A percentile compares a stretch with the other conserved stretches of the same genome.
Evolutionary conservation across 2,329 filamentous ascomycete genomes (phyloP).

Genomic region (Penicillium olsonii): DNA sequence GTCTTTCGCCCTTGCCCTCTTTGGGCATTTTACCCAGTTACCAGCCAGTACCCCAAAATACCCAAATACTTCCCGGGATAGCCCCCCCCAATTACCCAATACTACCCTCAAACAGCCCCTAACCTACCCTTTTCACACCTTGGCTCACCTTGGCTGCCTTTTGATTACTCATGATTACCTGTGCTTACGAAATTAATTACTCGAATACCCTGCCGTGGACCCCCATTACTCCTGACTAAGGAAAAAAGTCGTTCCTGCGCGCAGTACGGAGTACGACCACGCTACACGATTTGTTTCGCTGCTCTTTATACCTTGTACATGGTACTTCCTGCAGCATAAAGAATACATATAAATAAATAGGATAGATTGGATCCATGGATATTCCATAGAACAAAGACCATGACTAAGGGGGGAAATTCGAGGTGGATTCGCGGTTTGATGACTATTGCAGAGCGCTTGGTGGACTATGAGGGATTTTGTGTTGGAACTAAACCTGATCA

Average conservation of each 20-base stretch:
- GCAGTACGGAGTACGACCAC: not conserved
- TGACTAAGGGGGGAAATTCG: too few relatives aligned
- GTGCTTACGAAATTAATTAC: not conserved
- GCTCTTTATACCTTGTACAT: not conserved
- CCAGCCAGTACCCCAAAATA: not conserved
- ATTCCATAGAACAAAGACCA: not conserved
- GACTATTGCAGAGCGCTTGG: constrained; percentile 4
- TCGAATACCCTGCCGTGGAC: not conserved
- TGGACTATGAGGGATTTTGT: constrained; percentile 24
- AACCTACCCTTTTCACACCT: not conserved
- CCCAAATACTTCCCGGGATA: not conserved
- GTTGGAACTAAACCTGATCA: constrained; percentile 11
- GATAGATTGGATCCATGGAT: not conserved
- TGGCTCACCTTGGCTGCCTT: not conserved
- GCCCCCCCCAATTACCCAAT: not conserved
- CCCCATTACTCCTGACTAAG: not conserved
- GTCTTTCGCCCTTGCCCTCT: constrained; percentile 2
- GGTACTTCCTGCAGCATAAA: too few relatives aligned
- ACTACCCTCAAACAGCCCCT: not conserved
- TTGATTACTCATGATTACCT: not conserved
- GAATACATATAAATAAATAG: not conserved
- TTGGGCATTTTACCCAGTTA: constrained; percentile 3
- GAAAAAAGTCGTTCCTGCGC: constrained; percentile 4
- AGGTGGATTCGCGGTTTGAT: constrained; percentile 7
- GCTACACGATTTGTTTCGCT: not conserved